These are phyloP conservation scores for Pythium apleroticum DNA, from an alignment of 352 stramenopile species.

Conservation along the genomic window DNA sequence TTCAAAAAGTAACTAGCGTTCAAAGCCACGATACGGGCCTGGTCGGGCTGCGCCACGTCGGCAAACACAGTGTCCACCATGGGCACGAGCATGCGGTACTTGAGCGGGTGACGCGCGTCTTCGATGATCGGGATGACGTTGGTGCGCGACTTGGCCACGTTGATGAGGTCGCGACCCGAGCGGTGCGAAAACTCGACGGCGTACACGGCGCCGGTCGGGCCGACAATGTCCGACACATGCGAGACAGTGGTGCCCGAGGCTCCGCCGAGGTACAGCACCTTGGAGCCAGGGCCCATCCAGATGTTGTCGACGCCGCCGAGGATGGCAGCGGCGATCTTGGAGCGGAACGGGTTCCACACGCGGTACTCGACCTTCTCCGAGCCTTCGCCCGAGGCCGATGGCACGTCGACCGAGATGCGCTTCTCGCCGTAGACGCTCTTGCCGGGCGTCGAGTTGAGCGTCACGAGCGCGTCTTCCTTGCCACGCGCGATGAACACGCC, in stretches of 20 bases:
- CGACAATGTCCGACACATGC: constrained; percentile 99
- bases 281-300: constrained; percentile 96
- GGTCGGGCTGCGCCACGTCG: constrained; percentile 99
- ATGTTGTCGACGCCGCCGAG: constrained; percentile 99
- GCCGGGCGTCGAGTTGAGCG: constrained; percentile 97
- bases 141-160: constrained; percentile 98
- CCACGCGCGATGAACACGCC: constrained; percentile 97
- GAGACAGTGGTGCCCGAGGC: constrained; percentile 98
- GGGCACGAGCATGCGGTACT: constrained; percentile 98
- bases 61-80: constrained; percentile 99
- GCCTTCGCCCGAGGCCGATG: constrained; percentile 80
- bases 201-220: constrained; percentile 96
- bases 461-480: constrained; percentile 99
- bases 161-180: constrained; percentile 97
- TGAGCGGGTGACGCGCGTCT: constrained; percentile 96
- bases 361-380: constrained; percentile 98
- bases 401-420: constrained; percentile 96
- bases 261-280: constrained; percentile 98
- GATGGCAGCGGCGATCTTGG: constrained; percentile 98
- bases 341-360: constrained; percentile 99
- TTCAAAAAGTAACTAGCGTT: constrained; percentile 99
- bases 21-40: constrained; percentile 98
- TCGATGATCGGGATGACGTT: constrained; percentile 99
- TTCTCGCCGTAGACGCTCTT: constrained; percentile 99
- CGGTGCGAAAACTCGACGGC: constrained; percentile 99